Base-by-base conservation (phyloP, 805 yeast species). In the Wickerhamomyces mucosus region DNA sequence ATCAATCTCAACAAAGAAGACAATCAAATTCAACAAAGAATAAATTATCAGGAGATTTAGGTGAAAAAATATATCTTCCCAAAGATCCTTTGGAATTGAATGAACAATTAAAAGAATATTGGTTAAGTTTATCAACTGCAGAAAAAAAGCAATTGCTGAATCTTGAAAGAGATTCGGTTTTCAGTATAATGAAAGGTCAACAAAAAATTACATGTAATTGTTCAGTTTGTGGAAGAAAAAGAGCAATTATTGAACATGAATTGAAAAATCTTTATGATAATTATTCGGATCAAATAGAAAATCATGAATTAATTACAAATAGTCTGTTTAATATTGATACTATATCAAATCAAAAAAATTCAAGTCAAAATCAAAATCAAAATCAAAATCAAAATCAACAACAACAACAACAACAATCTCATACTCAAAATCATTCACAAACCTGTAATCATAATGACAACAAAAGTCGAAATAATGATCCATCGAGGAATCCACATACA, bases 211-310 rank as follows among this genome's bases (percentile, higher is more conserved):
- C 51, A 11, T 86, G 95, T 51, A 67, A 72, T 36, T 88, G 96
- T 51, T 60, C 75, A 4, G 74, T 74, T 14, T 88, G 96, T 58
- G 89, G 88, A 3, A 69, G 82, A 28, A 77, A 80, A 42, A 74
- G 78, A 45, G 55, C 62, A 31, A 73, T 83, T 12, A 69, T 84
- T 40, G 92, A 81, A 48, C 75, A 72, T 42, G 94, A 83, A 50
- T 65, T 86, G 46, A 85, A 77, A 44, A 70, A 69, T 34, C 68
- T 83, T 6, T 84, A 81, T 49, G 78, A 78, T 39, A 72, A 74
- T 13, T 75, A 78, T 45, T 77, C 75, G 39, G 75, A 70, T 23
- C 43, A 47, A 16, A 35, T 46, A 15, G 49, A 44, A 24, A 29
- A 36, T 6, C 35, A 41, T 17, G 38, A 36, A 16, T 22, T 28